Percentiles rank a stretch among this genome's conserved stretches.
Evolutionary conservation across 495 filamentous ascomycete genomes (phyloP).

Genomic region (Lindgomyces ingoldianus): DNA sequence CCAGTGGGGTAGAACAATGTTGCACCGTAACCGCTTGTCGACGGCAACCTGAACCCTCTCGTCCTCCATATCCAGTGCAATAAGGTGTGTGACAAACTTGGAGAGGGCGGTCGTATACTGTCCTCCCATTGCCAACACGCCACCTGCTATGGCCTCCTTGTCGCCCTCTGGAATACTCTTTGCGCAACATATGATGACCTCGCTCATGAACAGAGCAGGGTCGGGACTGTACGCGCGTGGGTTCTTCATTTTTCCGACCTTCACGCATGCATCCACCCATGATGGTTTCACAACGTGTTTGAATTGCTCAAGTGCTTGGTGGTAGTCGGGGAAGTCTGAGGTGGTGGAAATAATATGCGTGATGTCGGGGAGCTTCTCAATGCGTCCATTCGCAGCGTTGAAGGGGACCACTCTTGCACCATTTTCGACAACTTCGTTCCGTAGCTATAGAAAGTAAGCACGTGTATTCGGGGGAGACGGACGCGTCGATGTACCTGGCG

Average conservation of each 20-base stretch:
- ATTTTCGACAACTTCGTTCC: conserved; percentile 8
- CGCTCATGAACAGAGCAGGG: conserved; percentile 83
- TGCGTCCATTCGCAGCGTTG: conserved; percentile 31
- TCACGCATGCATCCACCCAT: conserved; percentile 72
- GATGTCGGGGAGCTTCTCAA: conserved; percentile 57
- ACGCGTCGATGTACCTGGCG: conserved; percentile 27
- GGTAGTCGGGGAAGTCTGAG: conserved; percentile 84
- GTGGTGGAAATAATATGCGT: conserved; percentile 85
- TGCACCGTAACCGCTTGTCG: conserved; percentile 65
- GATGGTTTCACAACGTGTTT: conserved; percentile 80
- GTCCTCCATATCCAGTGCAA: conserved; percentile 74
- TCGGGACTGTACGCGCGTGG: conserved; percentile 86
- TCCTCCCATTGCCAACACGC: conserved; percentile 86
- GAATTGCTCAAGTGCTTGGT: conserved; percentile 66
- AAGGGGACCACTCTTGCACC: conserved; percentile 22
- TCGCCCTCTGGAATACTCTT: conserved; percentile 84
- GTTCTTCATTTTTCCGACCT: conserved; percentile 69
- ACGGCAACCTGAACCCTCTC: conserved; percentile 67
- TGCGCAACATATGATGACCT: conserved; percentile 63
- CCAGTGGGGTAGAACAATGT: conserved; percentile 96
- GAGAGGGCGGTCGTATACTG: conserved; percentile 69
- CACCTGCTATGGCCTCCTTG: conserved; percentile 88
- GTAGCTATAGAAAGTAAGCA: conserved; percentile 23
- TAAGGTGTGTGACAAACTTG: conserved; percentile 80
- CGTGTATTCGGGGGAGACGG: neutral